These are phyloP conservation scores for Auricularia cornea DNA, from an alignment of 768 basidiomycete genomes.

Conservation along the genomic window DNA sequence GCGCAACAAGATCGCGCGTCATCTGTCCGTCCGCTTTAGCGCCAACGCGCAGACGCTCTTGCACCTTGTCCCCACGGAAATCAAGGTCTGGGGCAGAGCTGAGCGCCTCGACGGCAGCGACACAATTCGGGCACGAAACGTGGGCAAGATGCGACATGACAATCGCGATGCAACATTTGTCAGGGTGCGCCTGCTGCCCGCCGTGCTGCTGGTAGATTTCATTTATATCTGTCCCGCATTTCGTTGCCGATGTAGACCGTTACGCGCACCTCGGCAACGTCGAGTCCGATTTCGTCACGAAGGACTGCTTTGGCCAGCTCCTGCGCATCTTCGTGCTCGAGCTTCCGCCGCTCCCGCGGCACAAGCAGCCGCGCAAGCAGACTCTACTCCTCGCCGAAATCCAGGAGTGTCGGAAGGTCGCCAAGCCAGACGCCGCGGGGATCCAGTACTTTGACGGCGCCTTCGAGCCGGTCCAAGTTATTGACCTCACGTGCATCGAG, in stretches of 20 bases:
- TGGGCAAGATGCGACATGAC: not conserved
- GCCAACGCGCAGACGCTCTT: constrained; percentile 5
- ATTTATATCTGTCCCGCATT: constrained; percentile 1
- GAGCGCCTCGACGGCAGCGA: constrained; percentile 19
- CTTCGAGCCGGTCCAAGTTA: too few relatives aligned
- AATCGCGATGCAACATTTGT: constrained; percentile 13
- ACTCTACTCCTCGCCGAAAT: too few relatives aligned
- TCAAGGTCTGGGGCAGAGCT: constrained; percentile 19
- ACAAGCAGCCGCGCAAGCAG: too few relatives aligned
- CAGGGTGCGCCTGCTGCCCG: constrained; percentile 10
- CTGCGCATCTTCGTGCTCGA: too few relatives aligned
- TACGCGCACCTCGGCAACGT: not conserved
- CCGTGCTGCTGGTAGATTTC: too few relatives aligned
- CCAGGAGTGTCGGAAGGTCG: too few relatives aligned
- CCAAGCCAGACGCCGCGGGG: too few relatives aligned
- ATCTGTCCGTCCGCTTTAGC: constrained; percentile 4
- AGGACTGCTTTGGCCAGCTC: too few relatives aligned
- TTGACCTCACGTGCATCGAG: too few relatives aligned
- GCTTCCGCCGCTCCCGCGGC: too few relatives aligned
- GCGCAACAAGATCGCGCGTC: constrained; percentile 4
- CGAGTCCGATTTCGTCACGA: too few relatives aligned
- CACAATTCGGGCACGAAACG: constrained; percentile 6
- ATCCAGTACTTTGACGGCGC: too few relatives aligned
- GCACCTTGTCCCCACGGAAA: constrained; percentile 12
- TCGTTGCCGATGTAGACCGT: constrained; percentile 7